phyloP scores from a whole-genome alignment of 2,329 filamentous ascomycete species.

The Diaporthe vaccinii region DNA sequence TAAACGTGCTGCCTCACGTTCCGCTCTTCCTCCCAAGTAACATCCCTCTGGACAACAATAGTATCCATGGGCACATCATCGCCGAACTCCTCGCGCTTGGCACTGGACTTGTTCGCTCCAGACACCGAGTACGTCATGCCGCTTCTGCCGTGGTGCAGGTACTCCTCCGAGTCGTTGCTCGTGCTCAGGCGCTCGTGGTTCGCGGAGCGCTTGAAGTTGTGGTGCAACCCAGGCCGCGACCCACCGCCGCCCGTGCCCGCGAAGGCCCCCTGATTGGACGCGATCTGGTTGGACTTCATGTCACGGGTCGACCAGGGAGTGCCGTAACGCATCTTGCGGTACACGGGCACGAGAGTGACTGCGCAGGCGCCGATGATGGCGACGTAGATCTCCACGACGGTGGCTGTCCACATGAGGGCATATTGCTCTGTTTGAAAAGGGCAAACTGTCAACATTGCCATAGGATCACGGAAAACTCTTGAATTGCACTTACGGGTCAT shows the following conservation, averaged over 20 bases:
- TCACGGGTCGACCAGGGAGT: constrained; percentile 2
- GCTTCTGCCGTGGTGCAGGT: not conserved
- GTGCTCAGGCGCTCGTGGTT: not conserved
- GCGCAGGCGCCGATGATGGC: constrained; percentile 43
- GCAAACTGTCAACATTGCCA: no score
- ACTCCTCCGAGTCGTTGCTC: not conserved
- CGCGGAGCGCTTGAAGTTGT: not conserved
- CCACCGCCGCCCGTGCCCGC: not conserved
- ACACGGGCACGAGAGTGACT: constrained; percentile 40
- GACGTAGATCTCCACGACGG: constrained; percentile 42
- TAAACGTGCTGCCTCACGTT: not conserved
- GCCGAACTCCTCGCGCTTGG: not conserved
- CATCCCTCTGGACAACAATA: constrained; percentile 5
- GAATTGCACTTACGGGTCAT: not conserved
- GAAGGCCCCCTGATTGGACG: not conserved
- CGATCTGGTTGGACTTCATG: not conserved
- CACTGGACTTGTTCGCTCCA: not conserved
- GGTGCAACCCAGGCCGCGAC: not conserved
- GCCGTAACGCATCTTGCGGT: constrained; percentile 41
- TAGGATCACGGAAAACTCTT: not conserved
- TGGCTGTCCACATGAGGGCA: constrained; percentile 23
- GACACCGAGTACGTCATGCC: constrained; percentile 1
- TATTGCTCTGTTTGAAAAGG: not conserved
- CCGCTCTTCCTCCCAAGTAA: not conserved
- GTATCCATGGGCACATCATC: not conserved